phyloP scores from a whole-genome alignment of 208 protist species.

The Baffinella frigidus region DNA sequence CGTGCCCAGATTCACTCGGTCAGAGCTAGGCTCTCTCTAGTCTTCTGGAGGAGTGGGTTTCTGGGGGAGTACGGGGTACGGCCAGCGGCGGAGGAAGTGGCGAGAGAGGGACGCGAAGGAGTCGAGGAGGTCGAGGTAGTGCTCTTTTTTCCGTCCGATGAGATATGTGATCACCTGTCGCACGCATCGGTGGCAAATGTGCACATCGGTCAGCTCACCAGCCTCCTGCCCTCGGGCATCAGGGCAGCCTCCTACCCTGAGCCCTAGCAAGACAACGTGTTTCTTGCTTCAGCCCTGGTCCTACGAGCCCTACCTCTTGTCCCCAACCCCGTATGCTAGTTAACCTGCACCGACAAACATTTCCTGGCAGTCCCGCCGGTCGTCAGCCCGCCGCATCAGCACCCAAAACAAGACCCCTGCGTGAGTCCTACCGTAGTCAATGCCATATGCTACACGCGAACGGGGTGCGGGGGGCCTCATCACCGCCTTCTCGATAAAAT shows the following conservation, averaged over 20 bases:
- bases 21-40: too few species aligned
- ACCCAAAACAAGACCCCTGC: too few species aligned
- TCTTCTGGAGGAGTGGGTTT: too few species aligned
- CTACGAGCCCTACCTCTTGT: not conserved
- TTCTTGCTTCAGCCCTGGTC: not conserved
- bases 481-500: too few species aligned
- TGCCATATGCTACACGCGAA: too few species aligned
- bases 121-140: slow-evolving; percentile 41
- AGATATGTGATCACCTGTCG: not conserved
- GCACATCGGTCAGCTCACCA: not conserved
- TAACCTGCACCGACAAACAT: too few species aligned
- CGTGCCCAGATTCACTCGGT: not conserved
- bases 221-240: not conserved
- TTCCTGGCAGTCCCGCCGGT: too few species aligned
- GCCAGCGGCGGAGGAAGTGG: not conserved
- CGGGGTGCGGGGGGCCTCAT: too few species aligned
- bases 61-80: too few species aligned
- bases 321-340: too few species aligned
- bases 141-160: not conserved
- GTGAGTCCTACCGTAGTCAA: too few species aligned
- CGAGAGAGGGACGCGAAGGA: not conserved
- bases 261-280: not conserved
- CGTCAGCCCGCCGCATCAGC: too few species aligned
- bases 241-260: not conserved
- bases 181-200: not conserved